A percentile compares a stretch with the other conserved stretches of the same genome.
phyloP scores from a whole-genome alignment of 768 basidiomycete genomes.

The Phylloporus scabripes region DNA sequence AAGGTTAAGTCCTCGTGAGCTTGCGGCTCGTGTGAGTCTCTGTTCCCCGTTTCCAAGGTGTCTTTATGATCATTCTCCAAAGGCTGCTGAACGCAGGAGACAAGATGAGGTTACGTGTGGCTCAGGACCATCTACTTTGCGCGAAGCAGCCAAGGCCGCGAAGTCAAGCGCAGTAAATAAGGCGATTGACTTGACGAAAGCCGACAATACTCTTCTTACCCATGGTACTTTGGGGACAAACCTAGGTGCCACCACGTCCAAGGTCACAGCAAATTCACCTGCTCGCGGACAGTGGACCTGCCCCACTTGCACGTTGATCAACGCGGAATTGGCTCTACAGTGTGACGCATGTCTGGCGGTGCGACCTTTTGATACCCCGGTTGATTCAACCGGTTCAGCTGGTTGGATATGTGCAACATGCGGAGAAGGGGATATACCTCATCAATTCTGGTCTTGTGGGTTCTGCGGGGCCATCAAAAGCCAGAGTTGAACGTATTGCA shows the following conservation, averaged over 20 bases:
- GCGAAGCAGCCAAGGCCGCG: slow-evolving; percentile 65
- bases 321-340: slow-evolving; percentile 40
- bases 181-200: slow-evolving; percentile 53
- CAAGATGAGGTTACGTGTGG: slow-evolving; percentile 74
- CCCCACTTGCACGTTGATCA: slow-evolving; percentile 61
- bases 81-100: slow-evolving; percentile 84
- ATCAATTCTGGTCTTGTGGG: slow-evolving; percentile 69
- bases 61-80: slow-evolving; percentile 5
- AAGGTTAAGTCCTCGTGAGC: slow-evolving; percentile 58
- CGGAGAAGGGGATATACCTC: slow-evolving; percentile 54
- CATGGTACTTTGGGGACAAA: slow-evolving; percentile 28
- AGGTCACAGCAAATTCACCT: background rate
- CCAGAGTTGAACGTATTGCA: slow-evolving; percentile 14
- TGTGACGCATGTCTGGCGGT: slow-evolving; percentile 57
- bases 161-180: slow-evolving; percentile 56
- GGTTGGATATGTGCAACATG: slow-evolving; percentile 68
- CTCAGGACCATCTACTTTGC: slow-evolving; percentile 48
- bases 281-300: slow-evolving; percentile 44
- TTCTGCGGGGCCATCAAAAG: slow-evolving; percentile 67
- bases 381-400: slow-evolving; percentile 5
- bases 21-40: slow-evolving; percentile 51
- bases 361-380: slow-evolving; percentile 30
- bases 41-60: slow-evolving; percentile 28
- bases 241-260: slow-evolving; percentile 7
- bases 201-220: slow-evolving; percentile 11